A percentile compares a stretch with the other conserved stretches of the same genome.
These are phyloP conservation scores for Tuber aestivum DNA, from an alignment of 495 filamentous ascomycete species.

Conservation along the genomic window DNA sequence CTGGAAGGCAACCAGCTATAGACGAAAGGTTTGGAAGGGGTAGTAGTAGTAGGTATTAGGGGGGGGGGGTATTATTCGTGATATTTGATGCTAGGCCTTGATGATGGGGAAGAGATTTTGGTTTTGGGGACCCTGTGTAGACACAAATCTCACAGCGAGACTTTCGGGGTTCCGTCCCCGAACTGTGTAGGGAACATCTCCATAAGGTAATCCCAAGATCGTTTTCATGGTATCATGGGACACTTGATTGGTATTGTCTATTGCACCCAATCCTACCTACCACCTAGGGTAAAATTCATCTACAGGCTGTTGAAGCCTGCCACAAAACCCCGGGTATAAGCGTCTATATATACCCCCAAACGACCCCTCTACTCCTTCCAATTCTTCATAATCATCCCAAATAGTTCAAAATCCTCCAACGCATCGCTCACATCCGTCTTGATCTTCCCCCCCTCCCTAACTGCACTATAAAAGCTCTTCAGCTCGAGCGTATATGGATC, in stretches of 20 bases:
- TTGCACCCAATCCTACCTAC: neutral
- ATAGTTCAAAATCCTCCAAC: constrained; percentile 49
- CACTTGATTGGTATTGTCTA: neutral
- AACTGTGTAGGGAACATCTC: neutral
- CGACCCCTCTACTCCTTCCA: neutral
- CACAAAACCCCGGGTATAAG: neutral
- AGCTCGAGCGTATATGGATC: constrained; percentile 53
- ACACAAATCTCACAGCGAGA: neutral
- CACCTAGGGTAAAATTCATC: neutral
- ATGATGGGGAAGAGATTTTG: neutral
- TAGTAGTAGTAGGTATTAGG: too few relatives aligned
- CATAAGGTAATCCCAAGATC: neutral
- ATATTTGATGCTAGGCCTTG: too few relatives aligned
- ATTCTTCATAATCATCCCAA: constrained; percentile 40
- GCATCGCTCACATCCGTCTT: constrained; percentile 54
- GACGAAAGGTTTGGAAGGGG: too few relatives aligned
- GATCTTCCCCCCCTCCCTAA: constrained; percentile 44
- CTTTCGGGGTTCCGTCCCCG: neutral
- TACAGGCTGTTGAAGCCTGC: neutral
- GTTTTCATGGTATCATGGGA: neutral
- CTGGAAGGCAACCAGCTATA: too few relatives aligned
- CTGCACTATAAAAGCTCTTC: constrained; percentile 48
- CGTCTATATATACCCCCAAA: neutral
- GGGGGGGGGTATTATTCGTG: too few relatives aligned
- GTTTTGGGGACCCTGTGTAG: neutral